These are phyloP conservation scores for Colletotrichum falcatum DNA, from an alignment of 2,329 filamentous ascomycete genomes.

Conservation along the genomic window DNA sequence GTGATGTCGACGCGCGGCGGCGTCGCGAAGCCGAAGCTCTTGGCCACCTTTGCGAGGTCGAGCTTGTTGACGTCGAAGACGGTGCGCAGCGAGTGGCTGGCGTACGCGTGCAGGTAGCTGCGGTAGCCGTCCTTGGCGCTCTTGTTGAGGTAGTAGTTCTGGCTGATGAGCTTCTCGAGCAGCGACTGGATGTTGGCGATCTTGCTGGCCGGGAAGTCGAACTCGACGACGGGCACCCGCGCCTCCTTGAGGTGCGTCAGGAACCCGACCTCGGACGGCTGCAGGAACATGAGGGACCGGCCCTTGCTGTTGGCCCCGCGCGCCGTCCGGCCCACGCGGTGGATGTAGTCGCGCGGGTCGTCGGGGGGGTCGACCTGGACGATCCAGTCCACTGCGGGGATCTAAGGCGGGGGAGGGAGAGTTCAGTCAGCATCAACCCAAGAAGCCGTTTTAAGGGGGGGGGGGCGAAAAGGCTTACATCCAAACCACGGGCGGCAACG, in stretches of 20 bases:
- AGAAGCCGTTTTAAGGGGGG: neutral
- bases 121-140: constrained; percentile 82
- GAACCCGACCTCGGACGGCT: constrained; percentile 93
- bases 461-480: constrained; percentile 71
- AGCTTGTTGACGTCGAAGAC: constrained; percentile 86
- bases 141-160: constrained; percentile 98
- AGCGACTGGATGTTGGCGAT: constrained; percentile 91
- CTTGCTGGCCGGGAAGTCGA: constrained; percentile 93
- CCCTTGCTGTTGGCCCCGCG: constrained; percentile 86
- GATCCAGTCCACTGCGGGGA: constrained; percentile 85
- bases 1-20: constrained; percentile 87
- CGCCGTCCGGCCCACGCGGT: constrained; percentile 95
- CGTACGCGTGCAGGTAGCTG: constrained; percentile 95
- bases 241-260: constrained; percentile 91
- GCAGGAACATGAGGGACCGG: constrained; percentile 90
- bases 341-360: constrained; percentile 91
- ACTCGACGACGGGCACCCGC: constrained; percentile 93
- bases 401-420: too few species aligned
- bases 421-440: neutral
- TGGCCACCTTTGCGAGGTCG: constrained; percentile 85
- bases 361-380: constrained; percentile 96
- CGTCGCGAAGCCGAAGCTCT: constrained; percentile 83
- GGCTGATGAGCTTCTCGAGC: constrained; percentile 91
- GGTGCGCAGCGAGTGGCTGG: constrained; percentile 71
- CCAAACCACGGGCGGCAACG: constrained; percentile 92